Percentiles rank a stretch among this genome's conserved stretches.
Conservation (phyloP, 345 rosid genomes). For the Laguncularia racemosa region DNA sequence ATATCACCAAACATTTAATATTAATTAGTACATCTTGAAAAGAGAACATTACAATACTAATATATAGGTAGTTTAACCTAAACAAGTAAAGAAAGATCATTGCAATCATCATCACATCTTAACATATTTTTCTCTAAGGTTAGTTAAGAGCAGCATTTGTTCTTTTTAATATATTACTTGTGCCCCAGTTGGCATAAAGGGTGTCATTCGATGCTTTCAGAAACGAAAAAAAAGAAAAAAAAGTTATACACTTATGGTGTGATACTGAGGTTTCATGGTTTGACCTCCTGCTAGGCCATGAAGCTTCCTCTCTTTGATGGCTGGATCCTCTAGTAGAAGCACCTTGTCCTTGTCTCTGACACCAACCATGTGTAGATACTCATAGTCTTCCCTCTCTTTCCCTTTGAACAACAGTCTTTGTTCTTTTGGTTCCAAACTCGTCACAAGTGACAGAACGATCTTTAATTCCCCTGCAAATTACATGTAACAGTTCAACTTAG, state of each 20-base stretch:
- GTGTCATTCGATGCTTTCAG: no score
- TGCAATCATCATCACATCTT: not conserved
- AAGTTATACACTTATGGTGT: slow-evolving; percentile 39
- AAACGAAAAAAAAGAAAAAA: no score
- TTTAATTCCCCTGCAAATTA: slow-evolving; percentile 63
- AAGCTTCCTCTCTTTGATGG: slow-evolving; percentile 68
- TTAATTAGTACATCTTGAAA: slow-evolving; percentile 7
- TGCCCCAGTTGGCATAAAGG: no score
- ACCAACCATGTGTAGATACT: slow-evolving; percentile 88
- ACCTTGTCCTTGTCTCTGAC: slow-evolving; percentile 82
- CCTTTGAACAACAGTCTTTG: slow-evolving; percentile 88
- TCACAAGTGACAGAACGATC: slow-evolving; percentile 62
- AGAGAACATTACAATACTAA: slow-evolving; percentile 4
- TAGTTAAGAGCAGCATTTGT: slow-evolving; percentile 1
- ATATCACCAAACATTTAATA: slow-evolving; percentile 8
- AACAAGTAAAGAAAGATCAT: slow-evolving; percentile 1
- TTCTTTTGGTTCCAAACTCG: slow-evolving; percentile 66
- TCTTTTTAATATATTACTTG: no score
- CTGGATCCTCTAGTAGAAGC: slow-evolving; percentile 77
- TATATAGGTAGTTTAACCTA: slow-evolving; percentile 1
- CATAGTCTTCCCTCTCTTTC: slow-evolving; percentile 75
- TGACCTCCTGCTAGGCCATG: slow-evolving; percentile 27
- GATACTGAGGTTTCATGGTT: slow-evolving; percentile 24
- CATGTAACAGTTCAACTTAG: not conserved
- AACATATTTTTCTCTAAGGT: slow-evolving; percentile 3